Evolutionary conservation across 345 rosid species (phyloP).

Genomic region (Camelina laxa): DNA sequence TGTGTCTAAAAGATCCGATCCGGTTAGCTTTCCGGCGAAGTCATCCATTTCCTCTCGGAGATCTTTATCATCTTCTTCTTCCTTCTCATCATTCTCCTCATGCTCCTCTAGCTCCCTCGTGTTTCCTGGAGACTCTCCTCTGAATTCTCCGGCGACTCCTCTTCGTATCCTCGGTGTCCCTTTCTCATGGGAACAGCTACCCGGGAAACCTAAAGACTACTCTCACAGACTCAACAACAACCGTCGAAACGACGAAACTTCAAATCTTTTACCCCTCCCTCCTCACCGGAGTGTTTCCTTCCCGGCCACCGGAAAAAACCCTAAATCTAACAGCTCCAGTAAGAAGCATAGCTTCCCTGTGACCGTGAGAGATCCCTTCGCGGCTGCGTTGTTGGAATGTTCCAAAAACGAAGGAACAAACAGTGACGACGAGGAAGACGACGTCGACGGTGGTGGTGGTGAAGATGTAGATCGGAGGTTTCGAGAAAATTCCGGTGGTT

Average conservation of each 20-base stretch:
- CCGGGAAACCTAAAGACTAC: constrained; percentile 81
- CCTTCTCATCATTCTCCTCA: constrained; percentile 41
- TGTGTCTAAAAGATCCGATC: constrained; percentile 29
- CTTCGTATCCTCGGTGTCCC: constrained; percentile 74
- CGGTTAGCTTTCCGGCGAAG: constrained; percentile 20
- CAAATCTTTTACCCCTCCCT: constrained; percentile 63
- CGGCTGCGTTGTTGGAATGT: constrained; percentile 76
- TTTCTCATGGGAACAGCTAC: constrained; percentile 90
- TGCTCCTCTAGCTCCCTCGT: constrained; percentile 41
- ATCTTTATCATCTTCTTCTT: constrained; percentile 44
- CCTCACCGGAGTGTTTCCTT: constrained; percentile 46
- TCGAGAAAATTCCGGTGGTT: constrained; percentile 21
- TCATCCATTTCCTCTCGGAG: constrained; percentile 31
- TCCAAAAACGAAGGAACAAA: constrained; percentile 56
- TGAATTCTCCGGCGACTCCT: constrained; percentile 62
- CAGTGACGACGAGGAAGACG: constrained; percentile 8
- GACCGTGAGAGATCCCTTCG: constrained; percentile 70
- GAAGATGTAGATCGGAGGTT: constrained; percentile 19
- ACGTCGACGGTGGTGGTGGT: neutral
- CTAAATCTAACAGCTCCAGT: constrained; percentile 1
- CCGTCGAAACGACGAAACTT: constrained; percentile 45
- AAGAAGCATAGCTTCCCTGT: constrained; percentile 21
- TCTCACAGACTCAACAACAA: constrained; percentile 43
- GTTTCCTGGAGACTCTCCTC: constrained; percentile 56
- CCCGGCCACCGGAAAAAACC: constrained; percentile 45